Evolutionary conservation across 352 stramenopile species (phyloP).

Genomic region (Peronospora farinosa): DNA sequence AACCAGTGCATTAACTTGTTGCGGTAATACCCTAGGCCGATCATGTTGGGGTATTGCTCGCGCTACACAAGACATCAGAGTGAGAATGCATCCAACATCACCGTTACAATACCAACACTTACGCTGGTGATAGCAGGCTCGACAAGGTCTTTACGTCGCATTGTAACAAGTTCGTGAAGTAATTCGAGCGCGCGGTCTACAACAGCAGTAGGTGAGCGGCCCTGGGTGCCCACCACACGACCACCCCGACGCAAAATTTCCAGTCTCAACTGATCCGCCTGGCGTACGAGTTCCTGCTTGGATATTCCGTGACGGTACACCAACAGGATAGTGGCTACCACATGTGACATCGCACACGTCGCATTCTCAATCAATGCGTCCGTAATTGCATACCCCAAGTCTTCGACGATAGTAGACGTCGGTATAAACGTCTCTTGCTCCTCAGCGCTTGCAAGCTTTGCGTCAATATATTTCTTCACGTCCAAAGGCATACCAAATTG

Average conservation of each 20-base stretch:
- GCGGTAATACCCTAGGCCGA: conserved; percentile 80
- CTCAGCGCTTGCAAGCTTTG: conserved; percentile 20
- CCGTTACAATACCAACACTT: conserved; percentile 11
- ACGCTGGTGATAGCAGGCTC: conserved; percentile 73
- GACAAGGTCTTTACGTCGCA: conserved; percentile 65
- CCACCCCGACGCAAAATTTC: conserved; percentile 68
- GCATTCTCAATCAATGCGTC: conserved; percentile 59
- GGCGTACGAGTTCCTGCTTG: conserved; percentile 58
- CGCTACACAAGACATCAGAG: conserved; percentile 31
- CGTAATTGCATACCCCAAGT: conserved; percentile 71
- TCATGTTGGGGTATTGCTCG: conserved; percentile 83
- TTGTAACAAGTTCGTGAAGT: conserved; percentile 62
- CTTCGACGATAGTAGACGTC: conserved; percentile 38
- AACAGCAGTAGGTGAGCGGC: conserved; percentile 54
- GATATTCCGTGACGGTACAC: conserved; percentile 77
- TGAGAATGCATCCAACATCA: conserved; percentile 9
- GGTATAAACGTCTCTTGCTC: conserved; percentile 33
- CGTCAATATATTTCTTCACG: conserved; percentile 44
- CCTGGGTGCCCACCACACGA: conserved; percentile 64
- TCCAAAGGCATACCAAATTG: conserved; percentile 70
- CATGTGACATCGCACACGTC: conserved; percentile 67
- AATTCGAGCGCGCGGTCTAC: conserved; percentile 63
- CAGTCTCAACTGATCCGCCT: conserved; percentile 64
- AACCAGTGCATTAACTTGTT: conserved; percentile 88
- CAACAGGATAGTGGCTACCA: conserved; percentile 68